Evolutionary conservation across 441 rosid species (phyloP), one percentile per base, ranked within the genome.

Genomic region (Jatropha multifida): DNA sequence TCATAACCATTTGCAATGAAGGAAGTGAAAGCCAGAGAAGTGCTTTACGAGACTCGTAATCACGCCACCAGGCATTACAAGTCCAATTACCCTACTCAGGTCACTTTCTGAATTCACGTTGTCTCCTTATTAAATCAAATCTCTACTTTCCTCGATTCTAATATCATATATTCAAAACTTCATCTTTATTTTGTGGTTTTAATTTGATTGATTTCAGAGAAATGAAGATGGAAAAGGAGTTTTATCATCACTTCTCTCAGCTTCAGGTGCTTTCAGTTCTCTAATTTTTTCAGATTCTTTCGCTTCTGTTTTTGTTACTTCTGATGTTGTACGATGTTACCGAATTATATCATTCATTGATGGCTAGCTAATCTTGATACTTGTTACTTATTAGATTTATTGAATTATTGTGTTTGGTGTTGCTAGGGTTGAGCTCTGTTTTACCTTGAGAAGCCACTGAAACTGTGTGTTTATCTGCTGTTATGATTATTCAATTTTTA

Each of bases 81-180:
- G 71, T 84, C 94, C 69, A 87, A 84, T 85, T 92, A 91, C 48
- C 94, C 98, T 85, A 97, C 97, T 76, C 88, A 73, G 91, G 90
- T 90, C 38, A 73, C 27, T 59, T 23, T 26, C 56, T 65, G 26
- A 44, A 62, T 62, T 37, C 42, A 26, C 48, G 17, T 52, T 69
- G 26, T 75, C 8, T 66, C 38, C 15, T 23, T 14, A 40, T 62
- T 65, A 0, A 48, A 32, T 72, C 58, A 48, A 9, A 6, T 23
- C 5, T 9, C 5, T 65, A 9, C 49, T 59, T 7, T 61, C 37
- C 18, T 73, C 0, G 32, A 66, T 65, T 18, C 77, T 71, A 69
- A 77, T 61, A 66, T 1, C 18, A 38, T 81, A n/a, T 4, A 58
- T 37, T 46, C 38, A 68, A 46, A 5, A 56, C 11, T 58, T 46